Percentiles rank a stretch among this genome's conserved stretches.
Evolutionary conservation across 805 yeast species (phyloP).

Genomic region (Candida vaughaniae): DNA sequence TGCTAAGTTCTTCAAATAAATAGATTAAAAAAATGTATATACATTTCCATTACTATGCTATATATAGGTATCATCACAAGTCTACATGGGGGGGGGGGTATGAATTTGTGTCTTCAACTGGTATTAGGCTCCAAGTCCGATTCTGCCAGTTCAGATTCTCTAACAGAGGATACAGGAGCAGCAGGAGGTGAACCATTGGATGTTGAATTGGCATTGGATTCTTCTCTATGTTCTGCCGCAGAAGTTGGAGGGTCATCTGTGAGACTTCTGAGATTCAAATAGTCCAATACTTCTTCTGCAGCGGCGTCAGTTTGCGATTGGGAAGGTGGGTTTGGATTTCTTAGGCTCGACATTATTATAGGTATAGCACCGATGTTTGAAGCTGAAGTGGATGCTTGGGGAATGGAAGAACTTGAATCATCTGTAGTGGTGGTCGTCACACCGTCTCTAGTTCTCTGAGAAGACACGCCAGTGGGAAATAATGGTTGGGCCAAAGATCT

Average conservation of each 20-base stretch:
- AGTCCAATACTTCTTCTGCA: conserved; percentile 22
- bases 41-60: too few relatives aligned
- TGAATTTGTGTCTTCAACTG: too few relatives aligned
- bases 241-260: conserved; percentile 16
- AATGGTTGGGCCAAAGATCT: conserved; percentile 15
- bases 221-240: not conserved
- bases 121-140: not conserved
- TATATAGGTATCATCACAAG: too few relatives aligned
- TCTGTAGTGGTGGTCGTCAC: conserved; percentile 32
- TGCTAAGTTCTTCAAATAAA: conserved; percentile 57
- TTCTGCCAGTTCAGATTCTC: conserved; percentile 2
- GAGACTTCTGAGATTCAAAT: conserved; percentile 26
- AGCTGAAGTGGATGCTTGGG: not conserved
- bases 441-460: conserved; percentile 47
- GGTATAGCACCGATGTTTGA: not conserved
- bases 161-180: conserved; percentile 2
- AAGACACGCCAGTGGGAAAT: conserved; percentile 49
- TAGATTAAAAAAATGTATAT: conserved; percentile 3
- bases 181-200: conserved; percentile 2
- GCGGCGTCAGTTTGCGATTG: not conserved
- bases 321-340: not conserved
- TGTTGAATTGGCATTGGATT: too few relatives aligned
- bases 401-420: not conserved
- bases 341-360: not conserved
- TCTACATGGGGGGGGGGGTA: too few relatives aligned